Conservation (phyloP, 192 early-diverging fungal genomes). For the Geranomyces variabilis region DNA sequence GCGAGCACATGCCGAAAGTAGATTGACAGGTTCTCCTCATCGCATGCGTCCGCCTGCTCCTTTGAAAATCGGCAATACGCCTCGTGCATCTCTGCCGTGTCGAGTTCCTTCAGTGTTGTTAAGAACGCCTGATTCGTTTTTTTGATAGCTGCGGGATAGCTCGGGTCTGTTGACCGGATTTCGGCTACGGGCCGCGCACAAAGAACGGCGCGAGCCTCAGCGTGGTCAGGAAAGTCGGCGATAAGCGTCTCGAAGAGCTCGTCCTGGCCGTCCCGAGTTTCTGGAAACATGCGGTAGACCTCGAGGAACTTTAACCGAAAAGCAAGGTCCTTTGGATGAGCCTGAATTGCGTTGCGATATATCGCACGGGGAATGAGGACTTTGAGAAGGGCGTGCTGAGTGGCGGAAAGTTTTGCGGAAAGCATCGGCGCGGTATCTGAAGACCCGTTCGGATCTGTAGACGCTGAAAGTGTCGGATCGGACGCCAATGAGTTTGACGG, state of each 20-base stretch:
- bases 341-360: slow-evolving; percentile 77
- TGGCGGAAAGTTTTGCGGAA: slow-evolving; percentile 49
- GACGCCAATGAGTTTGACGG: background rate
- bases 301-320: slow-evolving; percentile 78
- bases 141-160: slow-evolving; percentile 52
- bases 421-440: slow-evolving; percentile 32
- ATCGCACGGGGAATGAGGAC: slow-evolving; percentile 76
- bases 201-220: slow-evolving; percentile 58
- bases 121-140: slow-evolving; percentile 58
- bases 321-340: slow-evolving; percentile 68
- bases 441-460: background rate
- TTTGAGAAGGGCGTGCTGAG: slow-evolving; percentile 55
- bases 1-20: slow-evolving; percentile 40
- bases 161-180: slow-evolving; percentile 46
- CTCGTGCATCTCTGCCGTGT: slow-evolving; percentile 60
- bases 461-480: slow-evolving; percentile 9
- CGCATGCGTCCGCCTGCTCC: slow-evolving; percentile 43
- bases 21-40: slow-evolving; percentile 60
- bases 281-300: slow-evolving; percentile 61
- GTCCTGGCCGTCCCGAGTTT: slow-evolving; percentile 47
- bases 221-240: slow-evolving; percentile 60
- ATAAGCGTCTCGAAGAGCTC: slow-evolving; percentile 50
- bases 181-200: slow-evolving; percentile 58
- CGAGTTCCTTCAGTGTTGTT: slow-evolving; percentile 41
- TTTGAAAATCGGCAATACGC: slow-evolving; percentile 66